Conservation (phyloP, 164 flowering plant species). For the Piper longum region DNA sequence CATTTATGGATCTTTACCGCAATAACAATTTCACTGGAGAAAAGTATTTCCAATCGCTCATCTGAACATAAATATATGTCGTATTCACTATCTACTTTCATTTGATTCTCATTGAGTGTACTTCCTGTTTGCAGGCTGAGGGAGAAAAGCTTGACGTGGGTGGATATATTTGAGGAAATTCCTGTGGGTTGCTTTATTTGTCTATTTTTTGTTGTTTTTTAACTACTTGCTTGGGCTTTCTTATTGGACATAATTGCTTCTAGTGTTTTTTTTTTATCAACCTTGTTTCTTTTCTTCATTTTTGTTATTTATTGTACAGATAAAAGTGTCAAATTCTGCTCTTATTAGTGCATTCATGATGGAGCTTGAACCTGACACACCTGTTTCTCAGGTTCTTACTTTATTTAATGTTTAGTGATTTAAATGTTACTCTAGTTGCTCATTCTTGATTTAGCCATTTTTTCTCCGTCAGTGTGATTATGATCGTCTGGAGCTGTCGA, state of each 20-base stretch:
- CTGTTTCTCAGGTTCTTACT: slow-evolving; percentile 58
- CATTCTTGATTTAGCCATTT: slow-evolving; percentile 1
- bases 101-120: slow-evolving; percentile 1
- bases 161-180: slow-evolving; percentile 96
- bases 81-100: neutral
- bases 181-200: slow-evolving; percentile 44
- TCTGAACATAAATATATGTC: neutral
- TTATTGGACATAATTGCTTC: too few species aligned
- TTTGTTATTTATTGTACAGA: slow-evolving; percentile 25
- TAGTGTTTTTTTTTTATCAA: neutral
- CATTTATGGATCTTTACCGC: slow-evolving; percentile 92
- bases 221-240: neutral
- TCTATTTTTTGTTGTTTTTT: neutral
- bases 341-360: slow-evolving; percentile 96
- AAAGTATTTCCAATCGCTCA: slow-evolving; percentile 32
- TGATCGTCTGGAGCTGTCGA: slow-evolving; percentile 76
- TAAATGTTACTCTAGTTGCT: neutral
- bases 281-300: neutral
- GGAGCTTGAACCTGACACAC: slow-evolving; percentile 74
- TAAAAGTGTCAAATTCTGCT: slow-evolving; percentile 95
- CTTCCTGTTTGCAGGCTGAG: slow-evolving; percentile 54
- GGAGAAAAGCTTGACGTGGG: slow-evolving; percentile 91
- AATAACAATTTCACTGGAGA: slow-evolving; percentile 81
- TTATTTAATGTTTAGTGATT: slow-evolving; percentile 1
- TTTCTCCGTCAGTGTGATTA: slow-evolving; percentile 62